Evolutionary conservation across 306 rosid genomes (phyloP).

Genomic region (Inga oerstediana): DNA sequence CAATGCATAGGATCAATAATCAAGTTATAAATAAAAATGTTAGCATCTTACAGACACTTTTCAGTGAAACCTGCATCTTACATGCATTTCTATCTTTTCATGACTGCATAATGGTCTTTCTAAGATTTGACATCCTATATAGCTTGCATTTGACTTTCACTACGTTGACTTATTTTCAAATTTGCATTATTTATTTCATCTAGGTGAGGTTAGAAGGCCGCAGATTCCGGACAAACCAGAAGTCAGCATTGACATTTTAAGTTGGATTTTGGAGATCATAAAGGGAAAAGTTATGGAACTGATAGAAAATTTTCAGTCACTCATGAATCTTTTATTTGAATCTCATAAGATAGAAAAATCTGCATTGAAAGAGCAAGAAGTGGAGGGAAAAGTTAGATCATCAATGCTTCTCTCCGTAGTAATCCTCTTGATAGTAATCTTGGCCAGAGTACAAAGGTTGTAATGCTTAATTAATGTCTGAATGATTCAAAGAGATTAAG

Average conservation of each 20-base stretch:
- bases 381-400: slow-evolving; percentile 58
- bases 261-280: slow-evolving; percentile 51
- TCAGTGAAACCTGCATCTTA: neutral
- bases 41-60: neutral
- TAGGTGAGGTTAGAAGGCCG: slow-evolving; percentile 40
- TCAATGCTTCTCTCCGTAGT: slow-evolving; percentile 58
- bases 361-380: slow-evolving; percentile 21
- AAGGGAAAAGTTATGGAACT: slow-evolving; percentile 55
- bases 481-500: neutral
- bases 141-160: neutral
- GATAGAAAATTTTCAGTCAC: slow-evolving; percentile 50
- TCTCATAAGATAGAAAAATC: slow-evolving; percentile 30
- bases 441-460: slow-evolving; percentile 43
- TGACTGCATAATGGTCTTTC: neutral
- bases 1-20: neutral
- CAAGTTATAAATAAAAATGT: neutral
- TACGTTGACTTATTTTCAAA: neutral
- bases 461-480: neutral
- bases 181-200: slow-evolving; percentile 15
- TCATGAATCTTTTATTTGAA: slow-evolving; percentile 48
- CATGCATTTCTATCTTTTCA: neutral
- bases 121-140: neutral
- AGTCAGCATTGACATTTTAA: slow-evolving; percentile 32
- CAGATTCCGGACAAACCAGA: slow-evolving; percentile 38
- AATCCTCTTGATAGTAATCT: slow-evolving; percentile 50